A percentile compares a stretch with the other conserved stretches of the same genome.
Evolutionary conservation across 1,139 yeast genomes (phyloP).

Genomic region (Hemisphaericaspora subhashii): DNA sequence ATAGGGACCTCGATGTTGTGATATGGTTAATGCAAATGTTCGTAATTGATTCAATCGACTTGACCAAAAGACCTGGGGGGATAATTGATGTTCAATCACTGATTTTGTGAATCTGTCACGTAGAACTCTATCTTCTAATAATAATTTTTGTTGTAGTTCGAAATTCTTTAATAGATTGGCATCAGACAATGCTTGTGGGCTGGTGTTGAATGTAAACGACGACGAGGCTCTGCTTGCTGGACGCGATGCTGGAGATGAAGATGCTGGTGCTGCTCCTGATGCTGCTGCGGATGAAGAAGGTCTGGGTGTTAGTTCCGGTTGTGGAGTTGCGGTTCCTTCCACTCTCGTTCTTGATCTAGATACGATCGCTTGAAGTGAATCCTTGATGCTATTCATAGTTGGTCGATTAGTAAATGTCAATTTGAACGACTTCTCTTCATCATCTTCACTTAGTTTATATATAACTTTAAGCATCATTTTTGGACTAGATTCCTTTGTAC

Average conservation of each 20-base stretch:
- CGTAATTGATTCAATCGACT: slow-evolving; percentile 77
- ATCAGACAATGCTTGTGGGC: slow-evolving; percentile 36
- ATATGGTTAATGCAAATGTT: slow-evolving; percentile 79
- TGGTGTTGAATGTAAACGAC: slow-evolving; percentile 22
- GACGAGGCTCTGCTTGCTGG: slow-evolving; percentile 19
- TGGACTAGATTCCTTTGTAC: slow-evolving; percentile 69
- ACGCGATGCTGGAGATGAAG: slow-evolving; percentile 10
- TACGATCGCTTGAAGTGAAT: slow-evolving; percentile 66
- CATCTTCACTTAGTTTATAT: slow-evolving; percentile 31
- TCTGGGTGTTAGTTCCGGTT: slow-evolving; percentile 6
- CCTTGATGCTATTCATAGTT: slow-evolving; percentile 74
- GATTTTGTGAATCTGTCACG: slow-evolving; percentile 83
- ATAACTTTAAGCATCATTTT: slow-evolving; percentile 68
- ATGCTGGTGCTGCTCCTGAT: slow-evolving; percentile 12
- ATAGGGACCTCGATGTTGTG: slow-evolving; percentile 90
- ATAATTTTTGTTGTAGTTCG: slow-evolving; percentile 73
- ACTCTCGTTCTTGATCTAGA: slow-evolving; percentile 53
- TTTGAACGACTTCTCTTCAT: slow-evolving; percentile 45
- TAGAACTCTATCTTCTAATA: slow-evolving; percentile 68
- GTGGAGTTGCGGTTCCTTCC: slow-evolving; percentile 26
- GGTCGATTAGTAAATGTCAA: slow-evolving; percentile 71
- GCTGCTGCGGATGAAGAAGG: slow-evolving; percentile 9
- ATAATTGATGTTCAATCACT: slow-evolving; percentile 75
- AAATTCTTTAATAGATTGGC: slow-evolving; percentile 59
- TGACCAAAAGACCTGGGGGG: slow-evolving; percentile 86